Conservation (phyloP, 805 yeast genomes). For the Starmerella potacharoeniae region DNA sequence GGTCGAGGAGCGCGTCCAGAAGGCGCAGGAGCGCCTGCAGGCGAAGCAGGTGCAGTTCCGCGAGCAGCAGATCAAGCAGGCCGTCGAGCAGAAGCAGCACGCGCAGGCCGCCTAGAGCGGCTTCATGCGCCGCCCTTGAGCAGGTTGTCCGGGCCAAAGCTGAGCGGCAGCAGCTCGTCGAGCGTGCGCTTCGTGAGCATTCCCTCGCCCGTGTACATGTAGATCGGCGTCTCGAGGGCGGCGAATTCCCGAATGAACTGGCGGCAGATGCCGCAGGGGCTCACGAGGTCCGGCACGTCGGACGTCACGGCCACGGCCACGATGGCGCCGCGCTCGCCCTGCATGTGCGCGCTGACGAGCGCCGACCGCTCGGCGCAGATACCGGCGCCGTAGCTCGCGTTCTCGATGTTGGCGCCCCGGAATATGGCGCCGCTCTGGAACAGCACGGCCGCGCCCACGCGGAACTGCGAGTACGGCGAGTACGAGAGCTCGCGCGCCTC, state of each 20-base stretch:
- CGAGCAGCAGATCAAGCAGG: constrained; percentile 17
- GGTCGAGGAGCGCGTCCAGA: constrained; percentile 59
- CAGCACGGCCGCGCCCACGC: constrained; percentile 73
- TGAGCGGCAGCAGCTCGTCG: constrained; percentile 60
- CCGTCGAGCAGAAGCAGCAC: constrained; percentile 9
- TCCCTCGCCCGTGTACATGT: constrained; percentile 48
- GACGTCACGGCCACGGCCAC: constrained; percentile 58
- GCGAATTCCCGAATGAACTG: constrained; percentile 82
- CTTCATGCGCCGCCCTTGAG: background rate
- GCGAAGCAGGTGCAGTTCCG: constrained; percentile 23
- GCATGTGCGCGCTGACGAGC: constrained; percentile 42
- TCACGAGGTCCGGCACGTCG: constrained; percentile 44
- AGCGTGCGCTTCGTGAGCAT: constrained; percentile 37
- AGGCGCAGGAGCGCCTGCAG: constrained; percentile 46
- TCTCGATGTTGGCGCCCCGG: constrained; percentile 82
- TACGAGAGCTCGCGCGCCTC: constrained; percentile 45
- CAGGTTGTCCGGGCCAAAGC: constrained; percentile 76
- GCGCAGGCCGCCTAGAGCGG: background rate
- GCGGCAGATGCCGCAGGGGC: constrained; percentile 93
- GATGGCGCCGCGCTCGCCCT: constrained; percentile 30
- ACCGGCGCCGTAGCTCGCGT: constrained; percentile 76
- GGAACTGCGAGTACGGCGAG: constrained; percentile 63
- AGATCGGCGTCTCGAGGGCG: constrained; percentile 40
- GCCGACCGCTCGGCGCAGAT: constrained; percentile 72
- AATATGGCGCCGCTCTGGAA: constrained; percentile 40